These are phyloP conservation scores for Parathielavia hyrcaniae DNA, from an alignment of 495 filamentous ascomycete genomes.

Conservation along the genomic window DNA sequence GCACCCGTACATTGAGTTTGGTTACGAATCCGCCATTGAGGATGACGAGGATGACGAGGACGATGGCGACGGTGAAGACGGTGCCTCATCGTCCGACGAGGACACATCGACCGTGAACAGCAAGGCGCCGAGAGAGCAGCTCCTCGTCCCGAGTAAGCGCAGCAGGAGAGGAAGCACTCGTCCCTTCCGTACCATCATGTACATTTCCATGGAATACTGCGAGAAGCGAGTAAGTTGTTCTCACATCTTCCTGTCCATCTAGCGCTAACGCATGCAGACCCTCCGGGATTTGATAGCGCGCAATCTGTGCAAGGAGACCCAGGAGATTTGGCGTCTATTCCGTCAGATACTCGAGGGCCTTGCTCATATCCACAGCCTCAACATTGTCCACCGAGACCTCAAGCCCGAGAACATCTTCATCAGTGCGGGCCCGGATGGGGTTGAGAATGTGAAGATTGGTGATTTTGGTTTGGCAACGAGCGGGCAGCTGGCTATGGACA, in stretches of 20 bases:
- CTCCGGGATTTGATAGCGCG: constrained; percentile 83
- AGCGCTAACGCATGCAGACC: constrained; percentile 47
- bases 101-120: constrained; percentile 17
- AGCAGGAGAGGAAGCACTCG: constrained; percentile 31
- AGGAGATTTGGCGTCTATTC: constrained; percentile 83
- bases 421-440: constrained; percentile 52
- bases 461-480: constrained; percentile 94
- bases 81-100: constrained; percentile 25
- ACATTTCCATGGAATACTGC: constrained; percentile 85
- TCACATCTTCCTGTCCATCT: neutral
- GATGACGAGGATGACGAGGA: constrained; percentile 34
- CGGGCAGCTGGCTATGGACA: constrained; percentile 63
- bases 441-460: constrained; percentile 86
- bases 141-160: constrained; percentile 21
- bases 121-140: constrained; percentile 10
- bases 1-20: constrained; percentile 74
- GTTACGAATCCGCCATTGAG: constrained; percentile 59
- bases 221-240: constrained; percentile 66
- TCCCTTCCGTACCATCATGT: constrained; percentile 40
- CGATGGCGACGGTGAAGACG: constrained; percentile 15
- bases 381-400: constrained; percentile 94
- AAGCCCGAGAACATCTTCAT: constrained; percentile 99
- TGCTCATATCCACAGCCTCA: constrained; percentile 80
- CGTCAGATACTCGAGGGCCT: constrained; percentile 88
- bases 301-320: constrained; percentile 60